Percentiles rank a stretch among this genome's conserved stretches.
These are phyloP conservation scores for Russula virescens DNA, from an alignment of 768 basidiomycete species.

Conservation along the genomic window DNA sequence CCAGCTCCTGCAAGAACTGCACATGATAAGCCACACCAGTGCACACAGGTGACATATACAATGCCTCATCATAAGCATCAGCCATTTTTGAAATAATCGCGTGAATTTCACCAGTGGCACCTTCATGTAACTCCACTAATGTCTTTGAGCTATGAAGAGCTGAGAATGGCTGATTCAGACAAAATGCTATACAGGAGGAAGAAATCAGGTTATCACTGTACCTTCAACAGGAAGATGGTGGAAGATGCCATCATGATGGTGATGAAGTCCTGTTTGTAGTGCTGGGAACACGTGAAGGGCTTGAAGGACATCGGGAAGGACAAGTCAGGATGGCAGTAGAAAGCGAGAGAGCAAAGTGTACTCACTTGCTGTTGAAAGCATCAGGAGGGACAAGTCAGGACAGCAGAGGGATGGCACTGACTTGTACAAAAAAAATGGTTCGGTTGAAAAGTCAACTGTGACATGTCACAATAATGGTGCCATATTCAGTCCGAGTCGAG, in stretches of 20 bases:
- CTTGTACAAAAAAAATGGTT: no score
- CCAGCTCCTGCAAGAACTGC: conserved; percentile 67
- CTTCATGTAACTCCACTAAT: conserved; percentile 51
- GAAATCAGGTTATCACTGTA: conserved; percentile 29
- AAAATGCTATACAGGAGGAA: background rate
- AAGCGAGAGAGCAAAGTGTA: no score
- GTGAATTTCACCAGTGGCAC: conserved; percentile 60
- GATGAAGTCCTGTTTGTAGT: conserved; percentile 79
- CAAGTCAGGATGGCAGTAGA: no score
- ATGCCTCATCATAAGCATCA: conserved; percentile 72
- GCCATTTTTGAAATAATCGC: conserved; percentile 61
- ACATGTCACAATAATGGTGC: no score
- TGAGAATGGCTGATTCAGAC: conserved; percentile 29
- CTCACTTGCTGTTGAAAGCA: no score
- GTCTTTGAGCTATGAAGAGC: conserved; percentile 66
- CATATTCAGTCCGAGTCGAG: no score
- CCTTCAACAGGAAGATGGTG: conserved; percentile 74
- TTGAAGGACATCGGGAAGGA: no score
- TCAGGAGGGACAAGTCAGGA: no score
- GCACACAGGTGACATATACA: conserved; percentile 51
- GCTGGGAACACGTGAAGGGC: conserved; percentile 42
- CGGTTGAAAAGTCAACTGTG: no score
- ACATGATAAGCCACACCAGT: conserved; percentile 71
- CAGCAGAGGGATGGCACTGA: no score
- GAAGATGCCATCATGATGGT: conserved; percentile 84